Base-by-base conservation (phyloP, 306 rosid genomes). In the Lathyrus tuberosus region DNA sequence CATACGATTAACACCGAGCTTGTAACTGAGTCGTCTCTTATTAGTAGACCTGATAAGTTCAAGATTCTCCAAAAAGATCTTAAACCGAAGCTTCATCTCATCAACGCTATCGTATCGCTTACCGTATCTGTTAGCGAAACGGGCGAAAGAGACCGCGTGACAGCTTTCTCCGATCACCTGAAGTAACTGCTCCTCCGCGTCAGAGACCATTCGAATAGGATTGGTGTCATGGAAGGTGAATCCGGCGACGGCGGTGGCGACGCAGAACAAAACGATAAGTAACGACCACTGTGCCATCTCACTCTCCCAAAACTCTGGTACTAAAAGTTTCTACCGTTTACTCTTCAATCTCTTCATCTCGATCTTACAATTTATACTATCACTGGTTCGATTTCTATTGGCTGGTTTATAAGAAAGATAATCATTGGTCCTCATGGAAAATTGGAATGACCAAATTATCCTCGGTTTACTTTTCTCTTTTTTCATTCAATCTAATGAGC, bases 1-100 rank as follows among this genome's bases (percentile, higher is more conserved):
- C 92, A 59, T 82, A 94, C 99, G 82, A 76, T 94, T 94, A 46
- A 91, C 80, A 28, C 83, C 96, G 60, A 91, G 97, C 11, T 58
- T 86, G 73, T 89, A 91, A 14, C 92, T 10, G 46, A 84, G 85
- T 17, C 84, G 68, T 71, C 82, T 84, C 81, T 47, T 80, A 72
- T 91, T 95, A 28, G 86, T 75, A 18, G 96, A 91, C 79, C 81
- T 86, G 69, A 95, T 87, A 33, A 87, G 35, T 65, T 81, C 73
- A 71, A 80, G 71, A 69, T 84, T 95, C 35, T 91, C 92, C 0
- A 84, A 67, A 83, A 91, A 95, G 64, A 87, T 82, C 79, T 69
- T 80, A 57, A 80, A 91, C 2, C 99, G 81, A n/a, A 53, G 74
- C 74, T 75, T 82, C 82, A 91, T 83, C 83, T 89, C 99, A 66